phyloP scores from a whole-genome alignment of 2,329 filamentous ascomycete species.

The Penicillium griseofulvum region DNA sequence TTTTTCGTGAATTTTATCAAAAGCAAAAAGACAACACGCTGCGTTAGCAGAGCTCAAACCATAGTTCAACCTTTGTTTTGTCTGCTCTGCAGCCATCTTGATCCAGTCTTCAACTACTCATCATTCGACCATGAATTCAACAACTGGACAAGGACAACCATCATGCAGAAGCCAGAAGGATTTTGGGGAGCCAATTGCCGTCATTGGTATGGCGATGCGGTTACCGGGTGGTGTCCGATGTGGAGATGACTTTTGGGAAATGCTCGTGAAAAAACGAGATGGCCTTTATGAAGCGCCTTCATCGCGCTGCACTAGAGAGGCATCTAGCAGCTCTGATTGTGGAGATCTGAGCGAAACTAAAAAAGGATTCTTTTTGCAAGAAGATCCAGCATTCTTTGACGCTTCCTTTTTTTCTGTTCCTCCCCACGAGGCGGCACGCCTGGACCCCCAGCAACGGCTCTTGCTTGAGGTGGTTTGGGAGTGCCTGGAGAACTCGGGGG shows the following conservation, averaged over 20 bases:
- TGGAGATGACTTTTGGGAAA: constrained; percentile 21
- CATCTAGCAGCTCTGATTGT: constrained; percentile 22
- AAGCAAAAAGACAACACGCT: background rate
- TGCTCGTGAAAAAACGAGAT: constrained; percentile 22
- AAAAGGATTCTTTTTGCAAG: constrained; percentile 32
- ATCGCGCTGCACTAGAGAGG: constrained; percentile 25
- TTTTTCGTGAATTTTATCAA: background rate
- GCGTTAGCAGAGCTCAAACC: background rate
- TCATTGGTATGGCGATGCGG: constrained; percentile 26
- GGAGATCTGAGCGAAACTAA: constrained; percentile 10
- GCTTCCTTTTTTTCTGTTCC: constrained; percentile 28
- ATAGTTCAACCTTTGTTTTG: background rate
- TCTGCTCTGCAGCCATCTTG: background rate
- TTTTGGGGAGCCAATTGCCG: constrained; percentile 15
- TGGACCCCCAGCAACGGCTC: constrained; percentile 36
- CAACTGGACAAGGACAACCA: constrained; percentile 9
- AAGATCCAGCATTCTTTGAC: constrained; percentile 29
- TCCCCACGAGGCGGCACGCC: constrained; percentile 19
- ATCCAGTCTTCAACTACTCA: constrained; percentile 1
- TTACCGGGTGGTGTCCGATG: constrained; percentile 20
- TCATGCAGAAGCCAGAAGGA: constrained; percentile 1
- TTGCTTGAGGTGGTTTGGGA: constrained; percentile 36
- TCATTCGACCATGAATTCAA: constrained; percentile 6
- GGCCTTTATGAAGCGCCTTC: constrained; percentile 21
- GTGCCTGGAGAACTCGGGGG: constrained; percentile 32